phyloP scores from a whole-genome alignment of 2,329 filamentous ascomycete genomes.

The Fonsecaea pedrosoi region DNA sequence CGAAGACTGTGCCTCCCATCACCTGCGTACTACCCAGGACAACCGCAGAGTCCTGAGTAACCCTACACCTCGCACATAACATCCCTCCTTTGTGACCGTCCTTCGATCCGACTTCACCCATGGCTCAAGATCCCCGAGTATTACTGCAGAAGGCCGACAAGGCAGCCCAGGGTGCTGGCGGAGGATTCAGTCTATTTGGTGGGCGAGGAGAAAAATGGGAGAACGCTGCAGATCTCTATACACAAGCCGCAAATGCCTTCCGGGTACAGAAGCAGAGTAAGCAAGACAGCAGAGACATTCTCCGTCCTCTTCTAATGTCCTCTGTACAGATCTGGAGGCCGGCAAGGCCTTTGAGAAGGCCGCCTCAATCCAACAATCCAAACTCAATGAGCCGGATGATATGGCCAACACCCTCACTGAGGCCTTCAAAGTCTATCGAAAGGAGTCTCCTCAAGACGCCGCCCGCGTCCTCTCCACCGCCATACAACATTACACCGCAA shows the following conservation, averaged over 20 bases:
- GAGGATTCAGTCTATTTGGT: constrained; percentile 90
- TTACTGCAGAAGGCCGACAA: constrained; percentile 90
- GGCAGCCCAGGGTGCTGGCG: constrained; percentile 72
- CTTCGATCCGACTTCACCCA: constrained; percentile 47
- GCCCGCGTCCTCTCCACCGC: constrained; percentile 79
- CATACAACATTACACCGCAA: constrained; percentile 83
- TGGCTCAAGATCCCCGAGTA: constrained; percentile 79
- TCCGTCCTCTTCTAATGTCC: neutral
- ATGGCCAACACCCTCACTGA: constrained; percentile 86
- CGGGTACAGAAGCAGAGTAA: constrained; percentile 83
- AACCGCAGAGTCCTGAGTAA: neutral
- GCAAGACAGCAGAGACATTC: constrained; percentile 36
- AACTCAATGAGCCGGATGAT: constrained; percentile 90
- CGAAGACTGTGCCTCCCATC: neutral
- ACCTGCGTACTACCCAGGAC: neutral
- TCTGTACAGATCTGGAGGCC: constrained; percentile 75
- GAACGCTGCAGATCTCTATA: constrained; percentile 84
- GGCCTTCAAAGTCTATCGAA: constrained; percentile 94
- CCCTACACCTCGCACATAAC: neutral
- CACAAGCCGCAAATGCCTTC: constrained; percentile 89
- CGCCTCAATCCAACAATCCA: constrained; percentile 77
- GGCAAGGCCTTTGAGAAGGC: constrained; percentile 86
- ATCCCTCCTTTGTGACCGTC: neutral
- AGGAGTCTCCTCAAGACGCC: constrained; percentile 81
- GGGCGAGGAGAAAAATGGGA: constrained; percentile 87